phyloP scores from a whole-genome alignment of 1,139 yeast genomes.

The Hansenula anomala region DNA sequence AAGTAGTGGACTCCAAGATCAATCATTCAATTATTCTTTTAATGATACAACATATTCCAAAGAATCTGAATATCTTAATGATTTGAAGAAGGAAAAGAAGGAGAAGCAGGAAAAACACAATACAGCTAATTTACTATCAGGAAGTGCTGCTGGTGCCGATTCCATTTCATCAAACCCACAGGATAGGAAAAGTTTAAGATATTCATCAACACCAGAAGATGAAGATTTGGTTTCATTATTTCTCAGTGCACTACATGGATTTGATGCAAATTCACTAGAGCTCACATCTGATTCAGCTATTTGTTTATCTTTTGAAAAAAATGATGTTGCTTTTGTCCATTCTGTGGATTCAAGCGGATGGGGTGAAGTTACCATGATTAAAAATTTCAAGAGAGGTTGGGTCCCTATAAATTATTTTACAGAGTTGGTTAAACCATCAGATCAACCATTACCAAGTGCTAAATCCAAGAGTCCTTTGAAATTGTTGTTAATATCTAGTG shows the following conservation, averaged over 20 bases:
- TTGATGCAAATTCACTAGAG: slow-evolving; percentile 66
- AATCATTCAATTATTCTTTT: slow-evolving; percentile 5
- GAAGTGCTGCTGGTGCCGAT: not conserved
- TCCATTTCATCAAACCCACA: too few species aligned
- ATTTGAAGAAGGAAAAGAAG: slow-evolving; percentile 7
- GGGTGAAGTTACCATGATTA: slow-evolving; percentile 89
- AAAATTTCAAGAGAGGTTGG: slow-evolving; percentile 84
- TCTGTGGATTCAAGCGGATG: slow-evolving; percentile 91
- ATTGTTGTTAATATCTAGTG: slow-evolving; percentile 67
- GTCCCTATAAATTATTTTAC: slow-evolving; percentile 91
- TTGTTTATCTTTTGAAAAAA: slow-evolving; percentile 76
- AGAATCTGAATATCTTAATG: slow-evolving; percentile 13
- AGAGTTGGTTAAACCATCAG: slow-evolving; percentile 40
- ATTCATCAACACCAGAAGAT: slow-evolving; percentile 11
- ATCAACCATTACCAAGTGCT: slow-evolving; percentile 31
- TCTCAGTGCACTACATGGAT: slow-evolving; percentile 64
- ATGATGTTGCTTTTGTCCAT: slow-evolving; percentile 83
- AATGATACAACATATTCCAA: slow-evolving; percentile 16
- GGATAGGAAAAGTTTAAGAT: not conserved
- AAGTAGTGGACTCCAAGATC: not conserved
- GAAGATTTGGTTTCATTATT: slow-evolving; percentile 29
- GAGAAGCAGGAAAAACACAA: slow-evolving; percentile 7
- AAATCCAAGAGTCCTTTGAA: slow-evolving; percentile 45
- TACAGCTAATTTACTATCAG: slow-evolving; percentile 6
- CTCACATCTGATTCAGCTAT: slow-evolving; percentile 66